Evolutionary conservation across 345 rosid species (phyloP).

Genomic region (Hevea brasiliensis): DNA sequence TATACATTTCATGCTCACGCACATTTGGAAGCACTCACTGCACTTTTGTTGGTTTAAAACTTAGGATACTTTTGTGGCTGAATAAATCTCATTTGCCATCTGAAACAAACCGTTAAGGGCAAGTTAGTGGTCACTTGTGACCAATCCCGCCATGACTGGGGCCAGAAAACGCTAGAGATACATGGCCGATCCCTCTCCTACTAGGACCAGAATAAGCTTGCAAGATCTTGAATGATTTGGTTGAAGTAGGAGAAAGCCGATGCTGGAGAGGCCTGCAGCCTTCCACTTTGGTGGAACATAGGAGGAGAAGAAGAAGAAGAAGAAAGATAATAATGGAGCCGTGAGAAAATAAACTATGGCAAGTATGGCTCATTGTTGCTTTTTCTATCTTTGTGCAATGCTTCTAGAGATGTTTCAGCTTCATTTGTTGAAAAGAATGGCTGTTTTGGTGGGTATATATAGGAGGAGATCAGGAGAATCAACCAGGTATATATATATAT

Average conservation of each 20-base stretch:
- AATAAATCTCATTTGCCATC: too few species aligned
- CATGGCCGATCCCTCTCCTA: constrained; percentile 31
- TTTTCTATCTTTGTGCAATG: not conserved
- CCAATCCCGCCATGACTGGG: constrained; percentile 21
- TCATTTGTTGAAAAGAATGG: not conserved
- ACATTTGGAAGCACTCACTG: too few species aligned
- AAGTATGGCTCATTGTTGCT: constrained; percentile 20
- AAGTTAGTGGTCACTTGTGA: not conserved
- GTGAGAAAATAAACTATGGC: not conserved
- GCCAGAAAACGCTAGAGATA: constrained; percentile 8
- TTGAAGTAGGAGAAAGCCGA: constrained; percentile 13
- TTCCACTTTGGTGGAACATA: constrained; percentile 16
- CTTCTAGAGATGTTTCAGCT: not conserved
- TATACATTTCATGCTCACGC: too few species aligned
- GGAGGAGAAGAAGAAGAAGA: constrained; percentile 16
- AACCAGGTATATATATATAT: too few species aligned
- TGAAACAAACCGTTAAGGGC: too few species aligned
- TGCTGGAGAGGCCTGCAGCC: constrained; percentile 26
- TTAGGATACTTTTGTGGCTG: too few species aligned
- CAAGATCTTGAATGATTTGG: constrained; percentile 10
- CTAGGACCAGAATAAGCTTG: constrained; percentile 41
- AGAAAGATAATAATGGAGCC: constrained; percentile 8
- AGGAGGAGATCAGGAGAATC: not conserved
- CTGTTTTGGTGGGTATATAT: not conserved
- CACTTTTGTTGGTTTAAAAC: too few species aligned